Conservation (phyloP, 371 early-diverging fungal species). For the Lichtheimia ornata region DNA sequence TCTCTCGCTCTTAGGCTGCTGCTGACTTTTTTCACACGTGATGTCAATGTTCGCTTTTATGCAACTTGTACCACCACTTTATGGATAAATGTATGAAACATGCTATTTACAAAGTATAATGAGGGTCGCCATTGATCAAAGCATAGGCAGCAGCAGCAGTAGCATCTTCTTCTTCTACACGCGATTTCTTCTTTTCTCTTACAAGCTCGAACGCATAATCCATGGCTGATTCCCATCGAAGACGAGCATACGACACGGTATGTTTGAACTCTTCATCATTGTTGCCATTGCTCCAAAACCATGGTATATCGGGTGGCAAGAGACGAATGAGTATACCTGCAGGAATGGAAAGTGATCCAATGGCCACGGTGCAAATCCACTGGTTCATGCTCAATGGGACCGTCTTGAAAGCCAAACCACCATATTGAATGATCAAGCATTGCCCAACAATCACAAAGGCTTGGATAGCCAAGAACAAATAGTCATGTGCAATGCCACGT, state of each 20-base stretch:
- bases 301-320: constrained; percentile 48
- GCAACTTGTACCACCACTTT: too few species aligned
- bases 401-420: constrained; percentile 82
- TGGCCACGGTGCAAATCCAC: constrained; percentile 74
- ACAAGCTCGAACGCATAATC: constrained; percentile 7
- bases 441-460: constrained; percentile 69
- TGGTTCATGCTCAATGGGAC: constrained; percentile 60
- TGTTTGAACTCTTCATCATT: constrained; percentile 49
- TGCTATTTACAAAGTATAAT: too few species aligned
- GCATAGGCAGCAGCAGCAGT: too few species aligned
- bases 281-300: constrained; percentile 33
- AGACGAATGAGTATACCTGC: constrained; percentile 71
- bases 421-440: constrained; percentile 80
- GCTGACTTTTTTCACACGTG: too few species aligned
- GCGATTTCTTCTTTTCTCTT: constrained; percentile 1
- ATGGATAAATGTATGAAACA: too few species aligned
- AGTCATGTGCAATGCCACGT: constrained; percentile 67
- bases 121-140: too few species aligned
- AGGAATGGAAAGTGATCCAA: constrained; percentile 78
- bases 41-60: too few species aligned
- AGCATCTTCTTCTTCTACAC: too few species aligned
- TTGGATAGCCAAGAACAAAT: constrained; percentile 69
- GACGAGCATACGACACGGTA: constrained; percentile 29
- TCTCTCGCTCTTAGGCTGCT: too few species aligned
- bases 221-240: constrained; percentile 43